Conservation (phyloP, 441 rosid species). For the Pelargonium fulgidum region DNA sequence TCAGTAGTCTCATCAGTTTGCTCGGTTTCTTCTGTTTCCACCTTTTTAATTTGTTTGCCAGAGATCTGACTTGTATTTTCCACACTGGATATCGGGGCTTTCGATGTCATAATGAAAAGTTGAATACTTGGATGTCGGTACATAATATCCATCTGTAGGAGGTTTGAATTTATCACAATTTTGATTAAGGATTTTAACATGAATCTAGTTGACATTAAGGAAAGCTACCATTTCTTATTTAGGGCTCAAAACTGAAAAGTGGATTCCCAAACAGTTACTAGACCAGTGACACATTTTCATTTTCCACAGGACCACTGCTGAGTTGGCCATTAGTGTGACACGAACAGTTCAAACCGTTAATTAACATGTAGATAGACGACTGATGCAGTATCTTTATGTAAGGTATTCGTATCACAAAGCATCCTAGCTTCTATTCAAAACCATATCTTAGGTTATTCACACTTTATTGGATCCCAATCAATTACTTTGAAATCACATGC, state of each 20-base stretch:
- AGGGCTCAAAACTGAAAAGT: background rate
- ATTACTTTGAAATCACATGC: slow-evolving; percentile 12
- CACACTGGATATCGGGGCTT: slow-evolving; percentile 28
- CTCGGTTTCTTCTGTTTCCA: slow-evolving; percentile 26
- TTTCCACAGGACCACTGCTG: no score
- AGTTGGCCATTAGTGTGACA: no score
- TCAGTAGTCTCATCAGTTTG: slow-evolving; percentile 21
- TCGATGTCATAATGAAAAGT: slow-evolving; percentile 62
- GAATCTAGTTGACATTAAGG: slow-evolving; percentile 2
- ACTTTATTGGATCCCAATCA: background rate
- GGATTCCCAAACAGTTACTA: no score
- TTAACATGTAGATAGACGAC: no score
- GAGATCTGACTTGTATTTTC: slow-evolving; percentile 16
- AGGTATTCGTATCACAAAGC: background rate
- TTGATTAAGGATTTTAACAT: background rate
- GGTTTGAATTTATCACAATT: slow-evolving; percentile 4
- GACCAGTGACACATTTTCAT: no score
- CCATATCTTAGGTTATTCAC: background rate
- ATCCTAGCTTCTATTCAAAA: background rate
- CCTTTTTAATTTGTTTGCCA: slow-evolving; percentile 27
- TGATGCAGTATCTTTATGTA: no score
- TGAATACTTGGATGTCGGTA: slow-evolving; percentile 91
- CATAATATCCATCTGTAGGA: slow-evolving; percentile 65
- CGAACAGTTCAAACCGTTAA: no score
- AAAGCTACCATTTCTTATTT: slow-evolving; percentile 4